Conservation (phyloP, 2,329 filamentous ascomycete species). For the Aspergillus sp. region DNA sequence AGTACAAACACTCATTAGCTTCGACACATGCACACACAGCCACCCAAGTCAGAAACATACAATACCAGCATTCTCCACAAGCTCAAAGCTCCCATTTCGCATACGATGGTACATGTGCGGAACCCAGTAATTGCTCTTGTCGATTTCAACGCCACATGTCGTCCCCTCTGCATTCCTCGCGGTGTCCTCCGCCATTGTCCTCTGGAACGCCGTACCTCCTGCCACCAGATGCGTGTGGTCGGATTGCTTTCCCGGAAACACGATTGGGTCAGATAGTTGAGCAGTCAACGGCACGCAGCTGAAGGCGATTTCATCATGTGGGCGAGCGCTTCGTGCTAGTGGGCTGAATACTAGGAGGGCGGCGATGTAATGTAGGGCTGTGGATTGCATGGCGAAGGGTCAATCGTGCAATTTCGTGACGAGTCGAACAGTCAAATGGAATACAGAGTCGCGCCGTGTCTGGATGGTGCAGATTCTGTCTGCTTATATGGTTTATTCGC, state of each 20-base stretch:
- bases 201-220: conserved; percentile 60
- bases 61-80: conserved; percentile 11
- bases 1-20: background rate
- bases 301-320: conserved; percentile 13
- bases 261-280: conserved; percentile 53
- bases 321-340: background rate
- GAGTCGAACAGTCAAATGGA: too few species aligned
- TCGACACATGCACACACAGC: background rate
- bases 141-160: conserved; percentile 59
- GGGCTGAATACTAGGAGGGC: background rate
- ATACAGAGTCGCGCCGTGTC: too few species aligned
- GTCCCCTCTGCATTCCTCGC: conserved; percentile 32
- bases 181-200: conserved; percentile 52
- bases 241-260: conserved; percentile 52
- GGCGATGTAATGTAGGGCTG: background rate
- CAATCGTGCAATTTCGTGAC: background rate
- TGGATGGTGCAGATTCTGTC: too few species aligned
- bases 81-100: conserved; percentile 9
- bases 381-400: background rate
- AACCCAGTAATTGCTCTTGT: conserved; percentile 71
- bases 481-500: too few species aligned
- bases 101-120: conserved; percentile 57
- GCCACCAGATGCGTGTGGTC: conserved; percentile 62
- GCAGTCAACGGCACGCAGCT: conserved; percentile 21
- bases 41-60: conserved; percentile 3